These are phyloP conservation scores for Talaromyces sp. DNA, from an alignment of 2,329 filamentous ascomycete species.

Conservation along the genomic window DNA sequence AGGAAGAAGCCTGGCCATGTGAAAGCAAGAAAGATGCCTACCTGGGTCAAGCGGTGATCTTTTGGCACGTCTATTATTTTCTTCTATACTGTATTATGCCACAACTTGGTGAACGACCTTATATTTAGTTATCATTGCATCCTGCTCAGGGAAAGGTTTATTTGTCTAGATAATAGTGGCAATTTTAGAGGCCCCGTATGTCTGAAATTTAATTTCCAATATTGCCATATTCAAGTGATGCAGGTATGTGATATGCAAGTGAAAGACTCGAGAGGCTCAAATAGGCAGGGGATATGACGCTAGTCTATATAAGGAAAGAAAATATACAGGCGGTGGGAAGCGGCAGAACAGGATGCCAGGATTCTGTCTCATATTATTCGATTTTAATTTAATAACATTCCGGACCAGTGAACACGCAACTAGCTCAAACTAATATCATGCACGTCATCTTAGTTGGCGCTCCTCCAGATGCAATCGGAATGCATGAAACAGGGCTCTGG, in stretches of 20 bases:
- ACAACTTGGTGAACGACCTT: not conserved
- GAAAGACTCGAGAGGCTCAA: not conserved
- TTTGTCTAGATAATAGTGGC: not conserved
- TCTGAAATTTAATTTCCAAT: not conserved
- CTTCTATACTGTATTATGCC: slow-evolving; percentile 10
- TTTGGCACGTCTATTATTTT: slow-evolving; percentile 6
- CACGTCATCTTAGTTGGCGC: not conserved
- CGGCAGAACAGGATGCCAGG: not conserved
- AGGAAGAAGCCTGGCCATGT: slow-evolving; percentile 95
- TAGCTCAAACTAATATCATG: not conserved
- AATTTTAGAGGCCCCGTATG: not conserved
- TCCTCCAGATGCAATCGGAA: not conserved
- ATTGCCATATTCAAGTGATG: too few species aligned
- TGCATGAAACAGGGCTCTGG: not conserved
- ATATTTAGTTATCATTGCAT: not conserved
- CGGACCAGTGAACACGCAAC: too few species aligned
- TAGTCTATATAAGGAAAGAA: not conserved
- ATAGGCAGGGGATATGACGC: not conserved
- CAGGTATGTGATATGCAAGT: not conserved
- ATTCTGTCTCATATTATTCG: too few species aligned
- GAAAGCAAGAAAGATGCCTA: slow-evolving; percentile 96
- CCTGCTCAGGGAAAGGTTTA: not conserved
- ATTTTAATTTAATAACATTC: too few species aligned
- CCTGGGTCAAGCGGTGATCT: slow-evolving; percentile 82
- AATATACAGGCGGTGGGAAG: not conserved